Evolutionary conservation across 1,284 basidiomycete species (phyloP), one percentile per base, ranked within the genome.

Genomic region (Trichosporon inkin): DNA sequence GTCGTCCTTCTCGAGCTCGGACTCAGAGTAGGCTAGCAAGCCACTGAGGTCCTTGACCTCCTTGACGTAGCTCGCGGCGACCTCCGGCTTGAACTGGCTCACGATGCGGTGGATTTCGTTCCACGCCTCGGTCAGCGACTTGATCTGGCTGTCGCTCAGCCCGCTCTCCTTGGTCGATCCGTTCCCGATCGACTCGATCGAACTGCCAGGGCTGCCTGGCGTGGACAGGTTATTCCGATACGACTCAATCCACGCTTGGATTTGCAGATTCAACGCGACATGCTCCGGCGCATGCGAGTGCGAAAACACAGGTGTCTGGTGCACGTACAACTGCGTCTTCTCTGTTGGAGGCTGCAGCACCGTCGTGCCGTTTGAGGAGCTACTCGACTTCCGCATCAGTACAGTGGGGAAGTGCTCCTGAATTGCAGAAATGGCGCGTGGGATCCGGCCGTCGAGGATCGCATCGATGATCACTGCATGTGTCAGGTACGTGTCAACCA

Each of bases 11-110:
- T 49, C 44, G 24, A 49, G 44, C 60, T 76, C 76, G 16, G 75
- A 74, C 65, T 77, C 68, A 16, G 66, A 71, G 67, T 79, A 79
- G 36, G 74, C 76, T 38, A 79, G 70, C 22, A 79, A 61, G 14
- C 71, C 76, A n/a, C 71, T 71, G 1, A 72, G 75, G 61, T 76
- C 72, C 55, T 77, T 73, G 57, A 78, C 71, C 63, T 77, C 75
- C 56, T 73, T 67, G 17, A 77, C 64, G 57, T 76, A 78, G 1
- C 70, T 60, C 1, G 73, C 73, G 47, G 71, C 56, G 22, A 69
- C 70, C 7, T 72, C 70, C 1, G 74, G 62, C 6, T 62, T 53
- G 5, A 77, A 59, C 38, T 71, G 71, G 61, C 66, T 71, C 44
- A 49, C 44, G 44, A 49, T 49, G 44, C 44, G 44, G 44, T 49